Evolutionary conservation across 2,329 filamentous ascomycete genomes (phyloP), one percentile per base, ranked within the genome.

Genomic region (Madurella mycetomatis): DNA sequence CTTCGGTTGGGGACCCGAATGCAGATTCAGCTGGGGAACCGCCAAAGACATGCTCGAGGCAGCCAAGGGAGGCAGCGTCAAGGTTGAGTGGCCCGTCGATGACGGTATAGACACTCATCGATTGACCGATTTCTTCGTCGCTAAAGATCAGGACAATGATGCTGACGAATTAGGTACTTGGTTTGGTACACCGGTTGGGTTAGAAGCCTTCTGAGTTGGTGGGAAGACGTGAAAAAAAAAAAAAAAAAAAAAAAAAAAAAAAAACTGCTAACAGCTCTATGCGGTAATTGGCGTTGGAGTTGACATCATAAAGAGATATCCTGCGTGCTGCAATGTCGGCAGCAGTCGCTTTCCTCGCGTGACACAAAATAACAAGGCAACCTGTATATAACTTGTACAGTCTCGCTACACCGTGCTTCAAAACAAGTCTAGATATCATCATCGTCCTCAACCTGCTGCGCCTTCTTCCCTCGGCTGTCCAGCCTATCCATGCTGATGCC

Each of bases 1-100:
- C 1, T 99, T 97, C 74, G 94, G 94, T 13, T 99, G 94, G 92
- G 92, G 92, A 0, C 82, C 82, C 19, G 92, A 97, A 72, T 95
- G 90, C 68, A 80, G 94, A 4, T 97, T 96, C 67, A 96, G 91
- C 66, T 99, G 94, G 94, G 88, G 88, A 0, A 97, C 94, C 1
- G 88, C 88, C 1, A 96, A 95, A 73, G 92, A 97, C 66, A 82
- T 97, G 83, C 74, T 99, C 4, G 92, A 96, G 62, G 74, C 77
- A n/a, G 90, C 88, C 30, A 92, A 88, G 69, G 79, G 76, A 9
- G 76, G 76, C 19, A 83, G 81, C 4, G 79, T 87, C 50, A 86
- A 81, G 67, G 87, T 95, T 0, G 90, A 95, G 44, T 97, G 92
- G 92, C 90, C 91, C 0, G 77, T 74, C 12, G 86, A 90, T 25